Evolutionary conservation across 1,284 basidiomycete genomes (phyloP), one percentile per base, ranked within the genome.

Genomic region (Volvariella surrecta): DNA sequence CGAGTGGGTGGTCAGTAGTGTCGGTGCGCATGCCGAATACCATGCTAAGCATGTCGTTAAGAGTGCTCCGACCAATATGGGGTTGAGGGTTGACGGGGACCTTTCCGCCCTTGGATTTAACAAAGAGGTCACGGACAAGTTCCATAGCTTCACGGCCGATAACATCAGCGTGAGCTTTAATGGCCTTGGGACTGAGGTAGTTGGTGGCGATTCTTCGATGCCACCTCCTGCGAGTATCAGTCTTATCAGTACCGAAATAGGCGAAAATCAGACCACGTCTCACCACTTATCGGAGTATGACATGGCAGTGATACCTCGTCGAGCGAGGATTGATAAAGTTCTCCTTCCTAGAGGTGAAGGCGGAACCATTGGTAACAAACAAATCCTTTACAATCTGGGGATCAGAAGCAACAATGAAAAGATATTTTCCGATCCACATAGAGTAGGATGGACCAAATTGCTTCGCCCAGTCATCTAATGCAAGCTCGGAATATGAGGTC

Each of bases 291-390:
- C 63, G 22, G 59, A 58, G 48, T 71, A 70, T 6, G 54, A 55
- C 7, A 64, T 58, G n/a, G 62, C 65, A 0, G 68, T 70, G 16
- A 72, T 64, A 8, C 59, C 70, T 3, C 68, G 58, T 7, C 63
- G 58, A 13, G 46, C 48, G 37, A 71, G 58, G 46, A 71, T 71
- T 70, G 48, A 71, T 60, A 51, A 65, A 71, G 48, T 62, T 63
- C 13, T 60, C 52, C 49, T 66, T 64, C 4, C 68, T 57, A 19
- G 56, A 58, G 2, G 68, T 70, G 51, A 71, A 70, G 16, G 61
- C 57, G 10, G 64, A 58, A n/a, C 69, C 69, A 37, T 67, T 63
- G 19, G 58, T 58, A 21, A 70, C 62, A n/a, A 70, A 51, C 7
- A 71, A 55, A 47, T 71, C 68, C 30, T 61, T 59, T 1, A 59